Conservation (phyloP, 495 filamentous ascomycete species). For the Geopyxis carbonaria region DNA sequence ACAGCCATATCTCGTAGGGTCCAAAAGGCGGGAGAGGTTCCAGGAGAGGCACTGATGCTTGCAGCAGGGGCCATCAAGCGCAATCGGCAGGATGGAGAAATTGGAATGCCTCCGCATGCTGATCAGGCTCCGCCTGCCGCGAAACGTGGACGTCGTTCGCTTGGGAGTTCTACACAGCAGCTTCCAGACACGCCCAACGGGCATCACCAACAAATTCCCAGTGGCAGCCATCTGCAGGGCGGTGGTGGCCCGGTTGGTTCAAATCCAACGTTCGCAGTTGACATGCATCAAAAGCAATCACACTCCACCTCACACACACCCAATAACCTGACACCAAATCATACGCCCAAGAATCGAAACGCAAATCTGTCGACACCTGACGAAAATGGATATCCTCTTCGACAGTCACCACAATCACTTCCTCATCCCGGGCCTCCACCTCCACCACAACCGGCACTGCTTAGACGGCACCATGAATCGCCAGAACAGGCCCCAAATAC, state of each 20-base stretch:
- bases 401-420: conserved; percentile 16
- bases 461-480: conserved; percentile 3
- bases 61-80: conserved; percentile 18
- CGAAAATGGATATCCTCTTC: conserved; percentile 6
- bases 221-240: too few species aligned
- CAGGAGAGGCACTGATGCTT: too few species aligned
- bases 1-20: conserved; percentile 24
- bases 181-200: conserved; percentile 11
- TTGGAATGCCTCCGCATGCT: conserved; percentile 14
- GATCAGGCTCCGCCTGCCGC: conserved; percentile 15
- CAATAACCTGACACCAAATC: conserved; percentile 13
- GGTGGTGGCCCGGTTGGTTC: conserved; percentile 18
- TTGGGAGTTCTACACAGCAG: conserved; percentile 6
- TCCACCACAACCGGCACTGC: conserved; percentile 15
- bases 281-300: conserved; percentile 18
- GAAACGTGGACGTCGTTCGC: conserved; percentile 22
- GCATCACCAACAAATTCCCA: too few species aligned
- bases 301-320: conserved; percentile 16
- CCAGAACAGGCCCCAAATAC: conserved; percentile 9
- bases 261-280: conserved; percentile 22
- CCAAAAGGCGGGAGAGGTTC: conserved; percentile 20
- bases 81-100: conserved; percentile 17
- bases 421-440: conserved; percentile 17
- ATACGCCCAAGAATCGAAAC: conserved; percentile 14
- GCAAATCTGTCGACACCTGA: neutral